A percentile compares a stretch with the other conserved stretches of the same genome.
Evolutionary conservation across 192 early-diverging fungal genomes (phyloP).

Genomic region (Umbelopsis ramanniana): DNA sequence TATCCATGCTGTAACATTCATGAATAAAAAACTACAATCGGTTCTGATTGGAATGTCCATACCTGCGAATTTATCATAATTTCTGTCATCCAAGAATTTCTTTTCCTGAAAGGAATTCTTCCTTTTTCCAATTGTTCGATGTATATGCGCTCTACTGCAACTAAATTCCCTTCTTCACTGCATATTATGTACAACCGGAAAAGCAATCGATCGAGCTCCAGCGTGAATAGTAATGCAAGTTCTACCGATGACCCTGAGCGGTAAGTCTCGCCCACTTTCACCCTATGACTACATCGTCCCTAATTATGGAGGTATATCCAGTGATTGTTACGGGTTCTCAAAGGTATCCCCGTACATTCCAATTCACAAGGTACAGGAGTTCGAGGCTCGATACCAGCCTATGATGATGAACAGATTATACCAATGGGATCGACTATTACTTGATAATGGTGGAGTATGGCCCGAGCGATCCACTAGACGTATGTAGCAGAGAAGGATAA

Average conservation of each 20-base stretch:
- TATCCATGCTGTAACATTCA: conserved; percentile 8
- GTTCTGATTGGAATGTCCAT: conserved; percentile 5
- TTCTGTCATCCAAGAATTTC: neutral
- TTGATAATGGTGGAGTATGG: neutral
- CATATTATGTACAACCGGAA: neutral
- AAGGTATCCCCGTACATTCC: neutral
- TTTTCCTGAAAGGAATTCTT: no score
- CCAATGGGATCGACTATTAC: neutral
- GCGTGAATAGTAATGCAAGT: neutral
- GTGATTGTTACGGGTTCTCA: neutral
- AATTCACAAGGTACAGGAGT: neutral
- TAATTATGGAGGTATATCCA: neutral
- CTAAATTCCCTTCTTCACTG: neutral
- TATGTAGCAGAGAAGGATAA: neutral
- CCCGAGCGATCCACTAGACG: neutral
- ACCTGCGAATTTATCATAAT: neutral
- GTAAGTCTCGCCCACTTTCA: neutral
- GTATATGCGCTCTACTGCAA: neutral
- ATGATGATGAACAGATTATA: neutral
- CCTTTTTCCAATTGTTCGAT: neutral
- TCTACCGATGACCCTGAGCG: neutral
- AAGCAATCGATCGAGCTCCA: neutral
- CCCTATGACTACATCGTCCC: neutral
- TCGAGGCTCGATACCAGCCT: conserved; percentile 15
- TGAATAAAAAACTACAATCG: neutral